Evolutionary conservation across 129 eudicot species (phyloP).

Genomic region (Glebionis coronaria): DNA sequence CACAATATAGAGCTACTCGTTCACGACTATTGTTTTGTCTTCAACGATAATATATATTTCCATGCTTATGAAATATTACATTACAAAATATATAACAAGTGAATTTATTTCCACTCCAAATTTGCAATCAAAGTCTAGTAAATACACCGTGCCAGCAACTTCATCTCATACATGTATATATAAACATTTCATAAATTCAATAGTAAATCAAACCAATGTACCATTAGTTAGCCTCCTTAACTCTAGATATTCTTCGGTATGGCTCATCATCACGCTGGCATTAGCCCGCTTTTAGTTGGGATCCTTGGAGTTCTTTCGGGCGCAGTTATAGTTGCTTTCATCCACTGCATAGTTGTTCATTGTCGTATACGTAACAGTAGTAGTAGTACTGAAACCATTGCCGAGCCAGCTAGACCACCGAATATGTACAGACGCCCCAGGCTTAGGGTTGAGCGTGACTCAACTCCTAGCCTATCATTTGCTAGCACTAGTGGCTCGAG

Average conservation of each 20-base stretch:
- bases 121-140: conserved; percentile 22
- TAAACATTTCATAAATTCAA: conserved; percentile 1
- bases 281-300: conserved; percentile 55
- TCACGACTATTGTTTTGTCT: conserved; percentile 30
- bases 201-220: background rate
- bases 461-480: conserved; percentile 14
- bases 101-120: conserved; percentile 23
- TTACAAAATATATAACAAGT: background rate
- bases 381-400: background rate
- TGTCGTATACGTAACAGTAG: conserved; percentile 24
- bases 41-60: background rate
- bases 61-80: no score
- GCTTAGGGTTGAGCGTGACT: conserved; percentile 10
- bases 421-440: conserved; percentile 3
- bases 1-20: no score
- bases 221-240: background rate
- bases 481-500: conserved; percentile 24
- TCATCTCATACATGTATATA: conserved; percentile 8
- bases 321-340: conserved; percentile 37
- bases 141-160: conserved; percentile 40
- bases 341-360: conserved; percentile 45
- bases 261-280: conserved; percentile 17
- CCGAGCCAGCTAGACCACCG: conserved; percentile 21
- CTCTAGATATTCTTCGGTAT: background rate
- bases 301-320: conserved; percentile 61